phyloP scores from a whole-genome alignment of 805 yeast species.

The Komagataella phaffii region DNA sequence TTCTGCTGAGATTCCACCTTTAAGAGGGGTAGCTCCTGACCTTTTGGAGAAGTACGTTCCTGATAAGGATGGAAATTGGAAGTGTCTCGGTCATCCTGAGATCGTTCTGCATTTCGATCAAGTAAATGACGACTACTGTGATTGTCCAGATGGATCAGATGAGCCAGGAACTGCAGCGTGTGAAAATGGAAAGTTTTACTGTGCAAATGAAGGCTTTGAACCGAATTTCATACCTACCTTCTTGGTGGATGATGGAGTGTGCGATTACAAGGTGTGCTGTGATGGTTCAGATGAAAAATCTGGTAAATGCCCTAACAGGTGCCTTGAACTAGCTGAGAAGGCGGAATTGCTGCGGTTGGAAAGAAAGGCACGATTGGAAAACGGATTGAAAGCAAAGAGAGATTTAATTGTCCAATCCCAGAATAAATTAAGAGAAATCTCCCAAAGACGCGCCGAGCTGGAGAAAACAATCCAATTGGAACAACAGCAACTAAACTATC shows the following conservation, averaged over 20 bases:
- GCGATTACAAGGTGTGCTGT: constrained; percentile 84
- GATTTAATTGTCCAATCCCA: constrained; percentile 17
- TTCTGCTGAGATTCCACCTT: background rate
- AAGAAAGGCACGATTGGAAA: constrained; percentile 7
- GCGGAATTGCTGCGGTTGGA: constrained; percentile 7
- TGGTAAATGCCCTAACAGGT: constrained; percentile 39
- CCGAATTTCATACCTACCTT: constrained; percentile 50
- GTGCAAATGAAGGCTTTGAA: constrained; percentile 61
- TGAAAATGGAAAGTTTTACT: constrained; percentile 40
- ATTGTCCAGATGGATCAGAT: constrained; percentile 96
- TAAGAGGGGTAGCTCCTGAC: background rate
- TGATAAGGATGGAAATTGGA: constrained; percentile 41
- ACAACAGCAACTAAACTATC: constrained; percentile 8
- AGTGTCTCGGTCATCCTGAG: constrained; percentile 57
- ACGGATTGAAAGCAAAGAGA: constrained; percentile 22
- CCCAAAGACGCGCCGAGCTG: constrained; percentile 5
- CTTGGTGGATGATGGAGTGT: constrained; percentile 77
- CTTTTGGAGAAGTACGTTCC: constrained; percentile 30
- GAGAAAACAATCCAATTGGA: background rate
- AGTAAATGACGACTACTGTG: constrained; percentile 84
- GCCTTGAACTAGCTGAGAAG: constrained; percentile 28
- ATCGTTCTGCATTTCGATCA: constrained; percentile 44
- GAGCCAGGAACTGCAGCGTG: constrained; percentile 96
- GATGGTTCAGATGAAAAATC: constrained; percentile 81
- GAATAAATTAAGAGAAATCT: constrained; percentile 7